These are phyloP conservation scores for Kodamaea arcana DNA, from an alignment of 1,139 yeast genomes.

Conservation along the genomic window DNA sequence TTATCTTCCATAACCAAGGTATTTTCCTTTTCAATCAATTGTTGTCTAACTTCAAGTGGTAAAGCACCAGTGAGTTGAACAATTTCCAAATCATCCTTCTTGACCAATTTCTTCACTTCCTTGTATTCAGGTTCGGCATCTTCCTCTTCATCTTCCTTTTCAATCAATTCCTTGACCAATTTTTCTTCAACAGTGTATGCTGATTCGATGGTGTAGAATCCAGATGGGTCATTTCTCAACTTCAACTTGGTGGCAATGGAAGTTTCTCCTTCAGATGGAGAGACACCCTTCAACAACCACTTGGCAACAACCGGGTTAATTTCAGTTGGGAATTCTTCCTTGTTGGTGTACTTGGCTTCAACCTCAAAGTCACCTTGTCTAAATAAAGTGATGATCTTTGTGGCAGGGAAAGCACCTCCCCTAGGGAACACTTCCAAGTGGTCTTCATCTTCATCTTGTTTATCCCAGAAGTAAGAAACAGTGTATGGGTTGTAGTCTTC, in stretches of 20 bases:
- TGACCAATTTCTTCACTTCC: slow-evolving; percentile 90
- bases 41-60: slow-evolving; percentile 58
- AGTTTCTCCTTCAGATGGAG: slow-evolving; percentile 69
- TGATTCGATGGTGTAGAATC: slow-evolving; percentile 87
- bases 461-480: slow-evolving; percentile 93
- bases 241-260: slow-evolving; percentile 86
- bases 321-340: slow-evolving; percentile 68
- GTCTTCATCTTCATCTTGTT: slow-evolving; percentile 87
- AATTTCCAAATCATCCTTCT: slow-evolving; percentile 71
- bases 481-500: slow-evolving; percentile 92
- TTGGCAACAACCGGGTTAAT: slow-evolving; percentile 66
- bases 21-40: slow-evolving; percentile 75
- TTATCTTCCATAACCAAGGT: slow-evolving; percentile 86
- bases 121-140: slow-evolving; percentile 81
- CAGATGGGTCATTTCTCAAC: slow-evolving; percentile 96
- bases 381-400: slow-evolving; percentile 91
- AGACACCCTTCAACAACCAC: slow-evolving; percentile 86
- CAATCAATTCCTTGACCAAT: slow-evolving; percentile 77
- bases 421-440: slow-evolving; percentile 96
- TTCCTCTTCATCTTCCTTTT: slow-evolving; percentile 50
- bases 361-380: slow-evolving; percentile 86
- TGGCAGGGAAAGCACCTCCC: slow-evolving; percentile 90
- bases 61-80: slow-evolving; percentile 62
- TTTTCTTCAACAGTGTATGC: slow-evolving; percentile 95
- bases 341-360: slow-evolving; percentile 81